These are phyloP conservation scores for Phlegmacium glaucopus DNA, from an alignment of 768 basidiomycete genomes.

Conservation along the genomic window DNA sequence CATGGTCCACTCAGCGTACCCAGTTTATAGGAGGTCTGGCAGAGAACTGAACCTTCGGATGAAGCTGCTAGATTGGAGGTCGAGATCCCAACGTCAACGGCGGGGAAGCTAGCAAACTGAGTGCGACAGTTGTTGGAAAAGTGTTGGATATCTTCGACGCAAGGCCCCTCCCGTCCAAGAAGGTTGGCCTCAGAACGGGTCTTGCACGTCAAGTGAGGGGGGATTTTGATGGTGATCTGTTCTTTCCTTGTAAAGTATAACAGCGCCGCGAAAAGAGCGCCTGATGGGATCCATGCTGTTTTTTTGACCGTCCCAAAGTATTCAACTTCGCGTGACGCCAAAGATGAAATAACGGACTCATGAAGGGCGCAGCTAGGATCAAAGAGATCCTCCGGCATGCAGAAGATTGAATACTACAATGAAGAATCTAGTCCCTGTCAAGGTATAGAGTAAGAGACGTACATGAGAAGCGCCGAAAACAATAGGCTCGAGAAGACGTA, in stretches of 20 bases:
- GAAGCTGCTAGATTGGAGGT: slow-evolving; percentile 9
- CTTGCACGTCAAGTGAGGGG: slow-evolving; percentile 32
- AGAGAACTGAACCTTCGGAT: slow-evolving; percentile 15
- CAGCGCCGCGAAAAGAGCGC: slow-evolving; percentile 45
- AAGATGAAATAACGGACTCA: slow-evolving; percentile 21
- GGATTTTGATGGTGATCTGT: slow-evolving; percentile 25
- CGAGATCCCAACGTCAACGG: slow-evolving; percentile 19
- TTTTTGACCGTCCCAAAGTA: slow-evolving; percentile 41
- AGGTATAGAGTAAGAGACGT: slow-evolving; percentile 21
- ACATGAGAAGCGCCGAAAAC: slow-evolving; percentile 50
- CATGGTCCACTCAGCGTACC: slow-evolving; percentile 46
- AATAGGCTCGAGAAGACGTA: slow-evolving; percentile 38
- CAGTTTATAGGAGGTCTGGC: slow-evolving; percentile 32
- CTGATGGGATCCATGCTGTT: slow-evolving; percentile 35
- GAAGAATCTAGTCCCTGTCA: slow-evolving; percentile 13
- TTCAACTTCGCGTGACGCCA: slow-evolving; percentile 25
- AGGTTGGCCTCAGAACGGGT: slow-evolving; percentile 32
- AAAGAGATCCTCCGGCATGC: slow-evolving; percentile 32
- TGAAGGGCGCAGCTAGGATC: slow-evolving; percentile 12
- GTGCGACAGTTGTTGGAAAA: slow-evolving; percentile 43
- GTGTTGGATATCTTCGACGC: slow-evolving; percentile 41
- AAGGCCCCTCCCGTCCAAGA: slow-evolving; percentile 34
- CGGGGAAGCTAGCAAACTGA: slow-evolving; percentile 31
- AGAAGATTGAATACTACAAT: slow-evolving; percentile 40
- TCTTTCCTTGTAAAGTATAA: slow-evolving; percentile 45